Evolutionary conservation across 2,329 filamentous ascomycete genomes (phyloP).

Genomic region (Colletotrichum spinosum): DNA sequence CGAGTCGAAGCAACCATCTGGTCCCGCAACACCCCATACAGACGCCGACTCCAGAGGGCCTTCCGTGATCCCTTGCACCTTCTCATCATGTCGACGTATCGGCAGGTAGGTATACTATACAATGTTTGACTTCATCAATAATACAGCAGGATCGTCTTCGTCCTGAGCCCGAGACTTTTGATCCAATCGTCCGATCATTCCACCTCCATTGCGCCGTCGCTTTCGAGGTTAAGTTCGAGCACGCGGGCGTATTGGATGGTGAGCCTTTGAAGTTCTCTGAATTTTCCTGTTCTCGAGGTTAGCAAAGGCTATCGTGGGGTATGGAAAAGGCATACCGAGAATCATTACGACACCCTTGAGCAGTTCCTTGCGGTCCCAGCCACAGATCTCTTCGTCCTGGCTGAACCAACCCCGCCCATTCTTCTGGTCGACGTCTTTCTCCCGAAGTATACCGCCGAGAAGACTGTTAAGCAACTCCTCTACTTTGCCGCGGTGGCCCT

Average conservation of each 20-base stretch:
- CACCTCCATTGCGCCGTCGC: slow-evolving; percentile 57
- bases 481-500: slow-evolving; percentile 87
- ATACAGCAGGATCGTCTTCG: slow-evolving; percentile 7
- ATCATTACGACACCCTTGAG: slow-evolving; percentile 93
- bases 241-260: slow-evolving; percentile 94
- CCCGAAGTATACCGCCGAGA: slow-evolving; percentile 76
- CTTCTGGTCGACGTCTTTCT: slow-evolving; percentile 62
- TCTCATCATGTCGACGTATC: slow-evolving; percentile 17
- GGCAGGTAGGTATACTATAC: slow-evolving; percentile 34
- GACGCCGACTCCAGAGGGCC: slow-evolving; percentile 33
- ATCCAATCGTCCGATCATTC: background rate
- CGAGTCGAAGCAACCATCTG: slow-evolving; percentile 1
- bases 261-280: slow-evolving; percentile 90
- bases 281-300: slow-evolving; percentile 76
- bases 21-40: background rate
- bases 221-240: slow-evolving; percentile 71
- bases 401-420: slow-evolving; percentile 72
- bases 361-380: slow-evolving; percentile 89
- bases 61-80: slow-evolving; percentile 5
- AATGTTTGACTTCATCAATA: slow-evolving; percentile 23
- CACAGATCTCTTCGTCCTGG: slow-evolving; percentile 80
- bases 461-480: slow-evolving; percentile 90
- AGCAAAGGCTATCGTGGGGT: slow-evolving; percentile 40
- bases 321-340: slow-evolving; percentile 73
- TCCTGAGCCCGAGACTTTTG: background rate